These are phyloP conservation scores for Oryza brachyantha DNA, from an alignment of 176 grass and related monocot species.

Conservation along the genomic window DNA sequence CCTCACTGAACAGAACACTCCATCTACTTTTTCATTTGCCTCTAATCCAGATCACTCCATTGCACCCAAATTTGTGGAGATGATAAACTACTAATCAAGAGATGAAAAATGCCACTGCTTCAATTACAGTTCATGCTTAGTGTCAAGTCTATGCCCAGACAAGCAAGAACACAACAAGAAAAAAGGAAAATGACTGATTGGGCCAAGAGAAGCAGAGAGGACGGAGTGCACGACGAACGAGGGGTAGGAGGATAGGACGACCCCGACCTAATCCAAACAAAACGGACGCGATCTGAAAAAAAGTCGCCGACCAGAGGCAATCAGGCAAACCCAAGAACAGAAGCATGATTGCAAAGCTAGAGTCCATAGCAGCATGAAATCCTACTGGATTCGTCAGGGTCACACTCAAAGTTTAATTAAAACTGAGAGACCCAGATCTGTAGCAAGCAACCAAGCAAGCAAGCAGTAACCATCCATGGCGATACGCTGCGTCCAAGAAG, in stretches of 20 bases:
- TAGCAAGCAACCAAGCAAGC: neutral
- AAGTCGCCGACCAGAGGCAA: slow-evolving; percentile 2
- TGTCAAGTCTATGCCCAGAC: neutral
- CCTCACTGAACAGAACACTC: neutral
- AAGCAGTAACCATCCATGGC: too few species aligned
- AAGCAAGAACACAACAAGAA: neutral
- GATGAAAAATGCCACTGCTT: neutral
- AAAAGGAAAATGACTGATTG: neutral
- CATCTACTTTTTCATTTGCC: neutral
- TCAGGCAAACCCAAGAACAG: neutral
- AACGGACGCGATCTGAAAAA: neutral
- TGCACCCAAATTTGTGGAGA: too few species aligned
- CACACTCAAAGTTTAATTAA: neutral
- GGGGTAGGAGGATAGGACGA: neutral
- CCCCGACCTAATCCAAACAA: neutral
- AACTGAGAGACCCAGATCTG: neutral
- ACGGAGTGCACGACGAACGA: neutral
- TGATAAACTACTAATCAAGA: too few species aligned
- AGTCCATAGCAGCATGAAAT: neutral
- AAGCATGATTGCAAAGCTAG: neutral
- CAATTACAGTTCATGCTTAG: neutral
- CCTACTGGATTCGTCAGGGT: neutral
- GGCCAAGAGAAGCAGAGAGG: neutral
- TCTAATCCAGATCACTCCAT: neutral
- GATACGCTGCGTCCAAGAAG: too few species aligned